Evolutionary conservation across 768 basidiomycete genomes (phyloP).

Genomic region (Boletus barrowsii): DNA sequence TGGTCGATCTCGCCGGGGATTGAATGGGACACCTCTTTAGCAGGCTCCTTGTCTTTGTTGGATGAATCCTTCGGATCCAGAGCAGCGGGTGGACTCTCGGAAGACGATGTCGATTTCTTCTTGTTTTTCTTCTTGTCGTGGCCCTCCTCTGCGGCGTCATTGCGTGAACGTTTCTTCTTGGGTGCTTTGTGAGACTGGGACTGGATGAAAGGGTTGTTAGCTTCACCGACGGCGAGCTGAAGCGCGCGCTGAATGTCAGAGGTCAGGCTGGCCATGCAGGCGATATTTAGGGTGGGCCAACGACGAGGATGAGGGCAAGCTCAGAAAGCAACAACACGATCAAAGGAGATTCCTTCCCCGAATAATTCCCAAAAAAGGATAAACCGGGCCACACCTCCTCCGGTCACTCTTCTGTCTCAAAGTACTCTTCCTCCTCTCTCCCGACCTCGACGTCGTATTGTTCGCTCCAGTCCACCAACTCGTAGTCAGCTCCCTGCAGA

Average conservation of each 20-base stretch:
- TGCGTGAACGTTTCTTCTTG: constrained; percentile 37
- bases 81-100: not conserved
- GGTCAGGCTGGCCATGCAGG: constrained; percentile 33
- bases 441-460: constrained; percentile 58
- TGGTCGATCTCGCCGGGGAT: constrained; percentile 31
- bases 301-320: constrained; percentile 42
- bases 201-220: constrained; percentile 37
- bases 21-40: constrained; percentile 32
- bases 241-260: constrained; percentile 49
- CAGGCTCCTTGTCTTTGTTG: constrained; percentile 35
- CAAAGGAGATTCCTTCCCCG: constrained; percentile 8
- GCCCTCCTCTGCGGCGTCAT: constrained; percentile 10
- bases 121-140: constrained; percentile 37
- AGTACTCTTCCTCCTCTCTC: constrained; percentile 70
- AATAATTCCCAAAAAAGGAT: constrained; percentile 13
- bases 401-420: constrained; percentile 47
- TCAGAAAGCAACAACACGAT: constrained; percentile 7
- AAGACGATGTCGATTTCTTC: constrained; percentile 15
- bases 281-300: constrained; percentile 40
- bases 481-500: constrained; percentile 64
- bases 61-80: constrained; percentile 7
- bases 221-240: constrained; percentile 47
- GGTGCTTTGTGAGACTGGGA: constrained; percentile 21
- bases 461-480: constrained; percentile 74
- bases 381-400: not conserved